Conservation (phyloP, 352 stramenopile species). For the Phytophthora constricta region DNA sequence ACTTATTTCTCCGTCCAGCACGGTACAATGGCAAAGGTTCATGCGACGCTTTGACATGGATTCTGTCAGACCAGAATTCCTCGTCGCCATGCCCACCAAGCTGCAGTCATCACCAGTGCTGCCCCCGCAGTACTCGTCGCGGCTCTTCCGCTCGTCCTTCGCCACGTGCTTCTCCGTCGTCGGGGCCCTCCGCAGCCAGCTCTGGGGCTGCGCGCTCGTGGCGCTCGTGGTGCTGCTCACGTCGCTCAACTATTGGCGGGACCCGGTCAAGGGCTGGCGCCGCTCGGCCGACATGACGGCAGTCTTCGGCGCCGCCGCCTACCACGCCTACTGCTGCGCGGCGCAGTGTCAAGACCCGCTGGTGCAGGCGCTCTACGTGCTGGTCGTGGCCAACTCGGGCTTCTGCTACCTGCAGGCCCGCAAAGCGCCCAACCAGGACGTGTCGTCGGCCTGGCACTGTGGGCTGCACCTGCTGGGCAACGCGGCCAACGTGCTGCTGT, state of each 20-base stretch:
- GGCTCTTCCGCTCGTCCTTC: slow-evolving; percentile 80
- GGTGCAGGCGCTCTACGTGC: slow-evolving; percentile 66
- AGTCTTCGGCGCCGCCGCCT: slow-evolving; percentile 59
- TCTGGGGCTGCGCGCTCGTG: slow-evolving; percentile 70
- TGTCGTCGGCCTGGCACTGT: slow-evolving; percentile 82
- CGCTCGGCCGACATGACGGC: slow-evolving; percentile 72
- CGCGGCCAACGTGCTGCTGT: slow-evolving; percentile 78
- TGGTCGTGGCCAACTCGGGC: slow-evolving; percentile 70
- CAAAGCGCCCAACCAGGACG: slow-evolving; percentile 62
- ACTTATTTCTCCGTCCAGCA: too few relatives aligned
- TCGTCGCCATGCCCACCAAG: too few relatives aligned
- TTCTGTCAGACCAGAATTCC: too few relatives aligned
- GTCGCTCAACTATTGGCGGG: slow-evolving; percentile 88
- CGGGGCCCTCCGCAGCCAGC: slow-evolving; percentile 52
- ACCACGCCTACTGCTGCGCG: slow-evolving; percentile 78
- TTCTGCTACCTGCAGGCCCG: slow-evolving; percentile 81
- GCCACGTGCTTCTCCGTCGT: slow-evolving; percentile 70
- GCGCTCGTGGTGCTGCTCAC: slow-evolving; percentile 78
- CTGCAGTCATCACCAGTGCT: too few relatives aligned
- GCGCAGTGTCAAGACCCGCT: slow-evolving; percentile 54
- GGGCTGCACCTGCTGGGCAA: slow-evolving; percentile 81
- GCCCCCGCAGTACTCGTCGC: slow-evolving; percentile 66
- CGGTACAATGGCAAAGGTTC: too few relatives aligned
- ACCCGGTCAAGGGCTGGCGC: slow-evolving; percentile 77
- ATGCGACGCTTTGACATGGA: too few relatives aligned